Percentiles rank a stretch among this genome's conserved stretches.
phyloP scores from a whole-genome alignment of 345 rosid genomes.

The Raphanus sativus region DNA sequence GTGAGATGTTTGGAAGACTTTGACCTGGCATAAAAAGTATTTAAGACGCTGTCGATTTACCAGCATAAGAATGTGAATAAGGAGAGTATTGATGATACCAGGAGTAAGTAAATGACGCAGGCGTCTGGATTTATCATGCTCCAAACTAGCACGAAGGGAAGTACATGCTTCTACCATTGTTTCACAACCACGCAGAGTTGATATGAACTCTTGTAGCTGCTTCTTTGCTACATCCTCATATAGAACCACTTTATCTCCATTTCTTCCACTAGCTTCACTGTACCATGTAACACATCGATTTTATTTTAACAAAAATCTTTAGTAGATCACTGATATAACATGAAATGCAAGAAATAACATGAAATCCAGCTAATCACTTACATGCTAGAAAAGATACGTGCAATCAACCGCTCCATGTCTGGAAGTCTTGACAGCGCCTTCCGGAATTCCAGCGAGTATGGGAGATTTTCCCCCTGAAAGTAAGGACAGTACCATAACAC shows the following conservation, averaged over 20 bases:
- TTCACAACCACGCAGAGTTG: conserved; percentile 84
- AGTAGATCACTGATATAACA: conserved; percentile 5
- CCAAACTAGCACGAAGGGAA: conserved; percentile 62
- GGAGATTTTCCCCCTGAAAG: conserved; percentile 67
- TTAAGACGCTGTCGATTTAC: conserved; percentile 23
- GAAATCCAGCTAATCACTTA: conserved; percentile 38
- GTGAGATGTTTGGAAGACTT: conserved; percentile 58
- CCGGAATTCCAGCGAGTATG: conserved; percentile 67
- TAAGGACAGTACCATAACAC: conserved; percentile 29
- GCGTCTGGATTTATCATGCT: conserved; percentile 60
- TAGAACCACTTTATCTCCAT: conserved; percentile 74
- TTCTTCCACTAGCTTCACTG: conserved; percentile 95
- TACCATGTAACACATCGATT: conserved; percentile 21
- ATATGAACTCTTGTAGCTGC: conserved; percentile 83
- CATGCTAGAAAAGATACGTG: conserved; percentile 78
- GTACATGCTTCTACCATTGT: conserved; percentile 74
- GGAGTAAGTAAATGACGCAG: conserved; percentile 69
- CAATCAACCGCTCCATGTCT: conserved; percentile 93
- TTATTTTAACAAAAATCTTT: neutral
- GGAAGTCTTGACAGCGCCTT: conserved; percentile 78
- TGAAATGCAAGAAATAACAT: conserved; percentile 12
- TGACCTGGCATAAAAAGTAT: conserved; percentile 52
- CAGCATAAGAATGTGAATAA: conserved; percentile 16
- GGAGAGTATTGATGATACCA: conserved; percentile 47
- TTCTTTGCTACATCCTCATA: conserved; percentile 93